Base-by-base conservation (phyloP, 1,284 basidiomycete genomes). In the Microbotryum intermedium region DNA sequence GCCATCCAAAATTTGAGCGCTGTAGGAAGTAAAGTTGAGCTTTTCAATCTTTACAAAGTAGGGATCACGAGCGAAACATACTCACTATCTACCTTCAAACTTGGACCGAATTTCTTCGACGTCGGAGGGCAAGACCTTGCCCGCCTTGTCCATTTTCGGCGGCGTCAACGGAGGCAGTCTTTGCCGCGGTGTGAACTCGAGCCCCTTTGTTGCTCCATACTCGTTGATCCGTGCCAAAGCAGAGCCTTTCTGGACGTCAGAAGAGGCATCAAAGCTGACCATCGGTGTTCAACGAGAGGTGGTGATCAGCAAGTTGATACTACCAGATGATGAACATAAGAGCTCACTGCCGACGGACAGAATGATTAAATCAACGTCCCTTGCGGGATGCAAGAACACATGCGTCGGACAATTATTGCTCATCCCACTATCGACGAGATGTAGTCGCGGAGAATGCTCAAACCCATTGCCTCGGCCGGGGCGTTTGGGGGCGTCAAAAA, bases 361-460 rank as follows among this genome's bases (percentile, higher is more conserved):
- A 11, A 64, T 54, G 43, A 65, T 59, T 11, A 65, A 54, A 45
- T 59, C 63, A 4, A 54, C 42, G 10, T 60, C 58, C 6, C 59
- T 50, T 23, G 54, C 53, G 0, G 63, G 63, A 23, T 65, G 63
- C 25, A 64, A 45, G 55, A 63, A 65, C 7, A 57, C 50, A 60
- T 66, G 65, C 28, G 64, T 66, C 11, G 66, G 66, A 49, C 58
- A 59, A 52, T 68, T 68, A 57, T 68, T 68, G 43, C 51, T 52
- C 49, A 67, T 61, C 23, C 61, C 60, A 21, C 53, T 53, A 50
- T 67, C 60, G 48, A 65, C 49, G 23, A 65, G 45, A 48, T 68
- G 66, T 4, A 68, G 45, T 4, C 64, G 50, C 44, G 61, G 57
- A 11, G 66, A 66, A 47, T 68, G 66, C 55, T 69, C 68, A 43